Percentiles rank a stretch among this genome's conserved stretches.
Conservation (phyloP, 768 basidiomycete species). For the Antrodiella citrinella region DNA sequence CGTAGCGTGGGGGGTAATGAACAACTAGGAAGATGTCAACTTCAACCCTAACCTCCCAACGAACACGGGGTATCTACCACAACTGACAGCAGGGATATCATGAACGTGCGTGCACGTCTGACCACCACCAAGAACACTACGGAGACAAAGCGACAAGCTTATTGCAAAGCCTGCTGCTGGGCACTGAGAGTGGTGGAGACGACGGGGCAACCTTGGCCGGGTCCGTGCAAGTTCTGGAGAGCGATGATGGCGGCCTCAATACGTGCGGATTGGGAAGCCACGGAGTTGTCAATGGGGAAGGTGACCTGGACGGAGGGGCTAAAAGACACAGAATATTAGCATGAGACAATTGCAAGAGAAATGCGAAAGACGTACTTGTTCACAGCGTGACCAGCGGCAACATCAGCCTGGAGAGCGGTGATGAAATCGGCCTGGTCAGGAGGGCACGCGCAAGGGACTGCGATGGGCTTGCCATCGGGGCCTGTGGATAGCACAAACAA, state of each 20-base stretch:
- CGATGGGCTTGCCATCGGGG: slow-evolving; percentile 45
- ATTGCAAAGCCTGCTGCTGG: slow-evolving; percentile 8
- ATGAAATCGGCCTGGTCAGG: slow-evolving; percentile 47
- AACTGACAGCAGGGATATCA: neutral
- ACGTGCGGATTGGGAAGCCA: slow-evolving; percentile 43
- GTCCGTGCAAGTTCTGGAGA: slow-evolving; percentile 65
- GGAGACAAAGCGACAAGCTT: slow-evolving; percentile 23
- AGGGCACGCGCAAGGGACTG: slow-evolving; percentile 60
- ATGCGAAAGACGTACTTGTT: slow-evolving; percentile 37
- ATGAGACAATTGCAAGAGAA: neutral
- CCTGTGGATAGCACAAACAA: neutral
- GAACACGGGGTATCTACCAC: neutral
- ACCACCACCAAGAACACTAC: slow-evolving; percentile 42
- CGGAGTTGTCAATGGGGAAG: slow-evolving; percentile 57
- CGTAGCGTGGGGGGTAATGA: neutral
- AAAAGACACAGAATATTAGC: neutral
- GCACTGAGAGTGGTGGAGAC: slow-evolving; percentile 35
- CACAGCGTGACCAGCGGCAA: slow-evolving; percentile 51
- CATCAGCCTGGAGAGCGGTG: slow-evolving; percentile 33
- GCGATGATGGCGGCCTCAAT: slow-evolving; percentile 54
- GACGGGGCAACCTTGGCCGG: slow-evolving; percentile 62
- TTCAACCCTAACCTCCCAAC: neutral
- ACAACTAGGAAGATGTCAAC: too few relatives aligned
- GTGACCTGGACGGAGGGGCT: slow-evolving; percentile 42
- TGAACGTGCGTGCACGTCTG: too few relatives aligned